phyloP scores from a whole-genome alignment of 2,329 filamentous ascomycete genomes.

The Triangularia verruculosa region DNA sequence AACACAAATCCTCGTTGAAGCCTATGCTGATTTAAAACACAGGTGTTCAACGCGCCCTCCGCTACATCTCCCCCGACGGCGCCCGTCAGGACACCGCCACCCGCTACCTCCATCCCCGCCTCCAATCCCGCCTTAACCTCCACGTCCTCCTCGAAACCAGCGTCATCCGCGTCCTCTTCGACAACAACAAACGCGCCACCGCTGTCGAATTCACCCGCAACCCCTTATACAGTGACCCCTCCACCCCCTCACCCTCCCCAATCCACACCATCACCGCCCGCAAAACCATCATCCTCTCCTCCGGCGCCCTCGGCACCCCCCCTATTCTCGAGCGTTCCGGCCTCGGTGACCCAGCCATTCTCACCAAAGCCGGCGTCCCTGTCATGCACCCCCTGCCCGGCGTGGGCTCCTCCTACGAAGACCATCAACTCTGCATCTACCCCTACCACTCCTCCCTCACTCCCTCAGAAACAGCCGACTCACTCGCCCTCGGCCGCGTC shows the following conservation, averaged over 20 bases:
- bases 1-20: too few relatives aligned
- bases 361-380: conserved; percentile 45
- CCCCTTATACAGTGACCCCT: conserved; percentile 40
- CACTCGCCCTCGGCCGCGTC: conserved; percentile 46
- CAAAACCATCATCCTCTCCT: conserved; percentile 43
- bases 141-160: conserved; percentile 53
- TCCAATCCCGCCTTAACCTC: conserved; percentile 45
- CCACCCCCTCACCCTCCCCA: conserved; percentile 35
- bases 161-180: conserved; percentile 47
- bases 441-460: conserved; percentile 46
- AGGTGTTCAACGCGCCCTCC: conserved; percentile 39
- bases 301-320: conserved; percentile 43
- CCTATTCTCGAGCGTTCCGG: conserved; percentile 50
- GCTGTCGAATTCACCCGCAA: conserved; percentile 41
- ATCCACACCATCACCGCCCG: conserved; percentile 33
- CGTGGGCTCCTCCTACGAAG: conserved; percentile 54
- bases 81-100: conserved; percentile 57
- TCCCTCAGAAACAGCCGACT: conserved; percentile 44
- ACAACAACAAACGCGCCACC: conserved; percentile 41
- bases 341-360: conserved; percentile 43
- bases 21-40: conserved; percentile 27
- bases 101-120: conserved; percentile 51
- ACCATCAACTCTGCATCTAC: conserved; percentile 53
- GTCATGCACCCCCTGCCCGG: conserved; percentile 37
- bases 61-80: conserved; percentile 51